phyloP scores from a whole-genome alignment of 495 filamentous ascomycete genomes.

The Extremus antarcticus region DNA sequence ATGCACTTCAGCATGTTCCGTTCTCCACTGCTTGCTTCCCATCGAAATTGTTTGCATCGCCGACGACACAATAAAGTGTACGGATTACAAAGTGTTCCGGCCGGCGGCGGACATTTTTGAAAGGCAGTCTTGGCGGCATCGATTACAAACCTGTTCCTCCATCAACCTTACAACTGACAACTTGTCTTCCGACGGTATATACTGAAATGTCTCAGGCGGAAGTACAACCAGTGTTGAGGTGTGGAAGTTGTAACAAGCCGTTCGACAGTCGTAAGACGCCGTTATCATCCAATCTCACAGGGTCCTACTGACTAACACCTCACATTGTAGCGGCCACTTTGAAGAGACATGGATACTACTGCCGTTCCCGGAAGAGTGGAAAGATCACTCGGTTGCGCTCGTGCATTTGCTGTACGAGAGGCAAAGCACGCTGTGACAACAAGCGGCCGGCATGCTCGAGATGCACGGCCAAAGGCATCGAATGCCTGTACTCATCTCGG shows the following conservation, averaged over 20 bases:
- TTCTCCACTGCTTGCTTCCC: too few relatives aligned
- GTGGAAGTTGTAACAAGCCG: slow-evolving; percentile 34
- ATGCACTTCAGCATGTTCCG: too few relatives aligned
- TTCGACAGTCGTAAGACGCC: slow-evolving; percentile 34
- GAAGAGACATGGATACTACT: slow-evolving; percentile 42
- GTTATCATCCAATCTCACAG: slow-evolving; percentile 9
- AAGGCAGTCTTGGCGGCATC: too few relatives aligned
- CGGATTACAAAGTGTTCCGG: slow-evolving; percentile 34
- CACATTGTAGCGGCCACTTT: slow-evolving; percentile 31
- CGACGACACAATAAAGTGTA: background rate
- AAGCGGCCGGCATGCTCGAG: slow-evolving; percentile 33
- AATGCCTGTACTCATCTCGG: slow-evolving; percentile 32
- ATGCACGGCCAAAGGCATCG: slow-evolving; percentile 30
- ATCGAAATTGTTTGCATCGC: too few relatives aligned
- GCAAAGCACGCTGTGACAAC: slow-evolving; percentile 36
- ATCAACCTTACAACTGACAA: slow-evolving; percentile 13
- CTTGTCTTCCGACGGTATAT: slow-evolving; percentile 20
- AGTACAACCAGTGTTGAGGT: slow-evolving; percentile 28
- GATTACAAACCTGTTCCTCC: slow-evolving; percentile 28
- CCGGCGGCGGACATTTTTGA: slow-evolving; percentile 15
- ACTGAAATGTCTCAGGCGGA: slow-evolving; percentile 27
- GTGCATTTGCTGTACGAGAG: slow-evolving; percentile 34
- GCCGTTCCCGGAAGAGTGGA: slow-evolving; percentile 32
- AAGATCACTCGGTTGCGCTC: slow-evolving; percentile 27
- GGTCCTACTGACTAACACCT: slow-evolving; percentile 19